Conservation (phyloP, 2,329 filamentous ascomycete species). For the Aspergillus sp. region DNA sequence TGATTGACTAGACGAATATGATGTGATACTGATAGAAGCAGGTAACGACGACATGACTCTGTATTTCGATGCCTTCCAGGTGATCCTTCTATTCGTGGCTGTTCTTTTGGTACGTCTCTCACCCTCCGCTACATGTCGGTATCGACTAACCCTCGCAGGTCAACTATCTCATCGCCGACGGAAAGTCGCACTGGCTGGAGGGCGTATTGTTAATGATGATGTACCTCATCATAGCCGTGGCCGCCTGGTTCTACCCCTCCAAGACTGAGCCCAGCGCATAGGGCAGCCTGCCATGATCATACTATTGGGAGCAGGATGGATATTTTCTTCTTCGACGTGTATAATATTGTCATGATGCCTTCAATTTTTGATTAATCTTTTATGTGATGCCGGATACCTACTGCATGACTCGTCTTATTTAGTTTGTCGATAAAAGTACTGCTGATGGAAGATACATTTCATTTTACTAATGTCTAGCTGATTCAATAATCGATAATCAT, state of each 20-base stretch:
- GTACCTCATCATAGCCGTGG: slow-evolving; percentile 64
- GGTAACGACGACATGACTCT: slow-evolving; percentile 67
- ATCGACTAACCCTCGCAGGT: slow-evolving; percentile 42
- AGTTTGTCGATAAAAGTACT: no score
- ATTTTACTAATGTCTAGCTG: no score
- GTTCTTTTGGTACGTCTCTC: slow-evolving; percentile 43
- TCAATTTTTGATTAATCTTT: background rate
- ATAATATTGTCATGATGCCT: background rate
- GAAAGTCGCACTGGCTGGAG: slow-evolving; percentile 62
- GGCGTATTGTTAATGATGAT: slow-evolving; percentile 61
- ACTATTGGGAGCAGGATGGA: no score
- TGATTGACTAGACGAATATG: background rate
- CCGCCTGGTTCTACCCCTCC: slow-evolving; percentile 48
- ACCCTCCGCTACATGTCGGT: background rate
- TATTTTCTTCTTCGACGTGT: background rate
- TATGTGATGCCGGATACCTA: background rate
- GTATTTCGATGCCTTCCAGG: slow-evolving; percentile 85
- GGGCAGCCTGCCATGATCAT: background rate
- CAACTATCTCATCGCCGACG: slow-evolving; percentile 64
- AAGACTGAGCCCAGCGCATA: background rate
- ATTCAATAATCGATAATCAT: no score
- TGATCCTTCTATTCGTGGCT: slow-evolving; percentile 64
- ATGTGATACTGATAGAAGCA: slow-evolving; percentile 15
- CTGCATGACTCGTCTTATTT: background rate
- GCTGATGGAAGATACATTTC: no score